Evolutionary conservation across 2,329 filamentous ascomycete species (phyloP), one percentile per base, ranked within the genome.

Genomic region (Celoporthe dispersa): DNA sequence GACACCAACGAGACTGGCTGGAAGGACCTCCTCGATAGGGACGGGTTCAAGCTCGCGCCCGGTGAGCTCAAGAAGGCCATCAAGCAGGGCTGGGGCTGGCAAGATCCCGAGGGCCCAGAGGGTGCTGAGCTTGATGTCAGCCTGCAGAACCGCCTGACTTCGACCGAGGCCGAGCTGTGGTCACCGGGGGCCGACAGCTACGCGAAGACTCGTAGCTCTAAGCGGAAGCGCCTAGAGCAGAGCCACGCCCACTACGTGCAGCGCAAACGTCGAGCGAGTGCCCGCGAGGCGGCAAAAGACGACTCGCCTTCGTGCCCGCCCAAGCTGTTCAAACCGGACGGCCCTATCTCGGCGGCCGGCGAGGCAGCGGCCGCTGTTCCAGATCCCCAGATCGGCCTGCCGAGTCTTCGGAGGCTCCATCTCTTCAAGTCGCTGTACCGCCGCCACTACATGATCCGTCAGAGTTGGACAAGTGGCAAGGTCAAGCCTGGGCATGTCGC

Each of bases 381-480:
- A 1, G 92, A 95, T 76, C 94, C 94, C 8, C 87, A 91, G 59
- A 84, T 97, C 55, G 94, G 94, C 16, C 81, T 98, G 5, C 84
- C 93, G 3, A 92, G 90, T 75, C 83, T 99, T 44, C 90, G 92
- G 61, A 92, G 91, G 75, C 87, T 98, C 70, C 96, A 98, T 79
- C 88, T 99, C 1, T 98, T 93, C 87, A 99, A 99, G 80, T 97
- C 95, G 0, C 87, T 99, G 6, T 99, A 98, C 78, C 93, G 95
- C 73, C 91, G 96, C 12, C 94, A 98, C 78, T 88, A 96, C 80
- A 91, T 96, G 80, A 97, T 99, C 73, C 91, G 93, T 62, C 90
- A 92, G 78, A 94, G 91, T 78, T 99, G 96, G 96, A 98, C 97
- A 81, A 92, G 90, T 71, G 92, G 94, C 66, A 90, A 91, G 71